These are phyloP conservation scores for Hanseniaspora opuntiae DNA, from an alignment of 805 yeast genomes.

Conservation along the genomic window DNA sequence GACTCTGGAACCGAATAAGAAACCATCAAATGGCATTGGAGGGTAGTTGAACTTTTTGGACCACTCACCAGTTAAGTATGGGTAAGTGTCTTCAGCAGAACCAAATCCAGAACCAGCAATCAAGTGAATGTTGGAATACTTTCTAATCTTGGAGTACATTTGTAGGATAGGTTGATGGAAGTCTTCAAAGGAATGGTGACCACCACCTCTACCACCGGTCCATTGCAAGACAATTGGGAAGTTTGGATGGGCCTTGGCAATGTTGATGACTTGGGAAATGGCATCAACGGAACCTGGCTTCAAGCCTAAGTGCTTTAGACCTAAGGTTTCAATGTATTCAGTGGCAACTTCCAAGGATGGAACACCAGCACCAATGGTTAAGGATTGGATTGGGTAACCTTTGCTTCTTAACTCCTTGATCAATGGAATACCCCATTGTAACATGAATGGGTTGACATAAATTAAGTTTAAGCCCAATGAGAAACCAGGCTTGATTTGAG, in stretches of 20 bases:
- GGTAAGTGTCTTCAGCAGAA: conserved; percentile 89
- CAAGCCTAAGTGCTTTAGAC: conserved; percentile 84
- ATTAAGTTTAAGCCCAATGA: conserved; percentile 86
- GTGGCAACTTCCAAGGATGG: conserved; percentile 95
- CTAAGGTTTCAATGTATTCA: conserved; percentile 86
- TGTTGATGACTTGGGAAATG: conserved; percentile 68
- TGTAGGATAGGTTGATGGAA: conserved; percentile 95
- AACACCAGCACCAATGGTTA: conserved; percentile 98
- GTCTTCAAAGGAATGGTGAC: conserved; percentile 98
- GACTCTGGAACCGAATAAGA: conserved; percentile 87
- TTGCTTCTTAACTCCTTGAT: conserved; percentile 73
- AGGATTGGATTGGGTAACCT: conserved; percentile 91
- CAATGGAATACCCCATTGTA: conserved; percentile 98
- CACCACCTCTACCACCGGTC: conserved; percentile 99
- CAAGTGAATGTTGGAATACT: conserved; percentile 73
- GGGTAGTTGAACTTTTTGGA: conserved; percentile 77
- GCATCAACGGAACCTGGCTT: conserved; percentile 97
- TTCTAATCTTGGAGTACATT: conserved; percentile 90
- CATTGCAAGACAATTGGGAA: conserved; percentile 97
- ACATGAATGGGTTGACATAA: conserved; percentile 92
- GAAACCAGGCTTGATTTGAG: conserved; percentile 62
- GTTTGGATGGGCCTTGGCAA: conserved; percentile 87
- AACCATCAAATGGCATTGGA: conserved; percentile 98
- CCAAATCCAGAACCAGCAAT: conserved; percentile 99
- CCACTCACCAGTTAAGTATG: conserved; percentile 97